Base-by-base conservation (phyloP, 306 rosid genomes). In the Pyrus bretschneideri region DNA sequence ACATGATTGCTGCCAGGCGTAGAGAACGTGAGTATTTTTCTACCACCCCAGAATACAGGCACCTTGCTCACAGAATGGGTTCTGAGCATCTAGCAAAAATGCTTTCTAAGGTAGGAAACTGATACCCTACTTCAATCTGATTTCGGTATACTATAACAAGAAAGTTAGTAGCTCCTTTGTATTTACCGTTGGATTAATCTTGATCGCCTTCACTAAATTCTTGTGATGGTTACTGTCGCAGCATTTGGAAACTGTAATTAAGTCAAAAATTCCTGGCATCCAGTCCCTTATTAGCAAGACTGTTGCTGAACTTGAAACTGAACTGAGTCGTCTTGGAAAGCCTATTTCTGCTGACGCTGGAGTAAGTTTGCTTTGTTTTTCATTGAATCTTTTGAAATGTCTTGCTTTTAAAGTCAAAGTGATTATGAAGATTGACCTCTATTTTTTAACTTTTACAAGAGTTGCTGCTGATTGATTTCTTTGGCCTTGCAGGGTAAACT, bases 181-280 rank as follows among this genome's bases (percentile, higher is more conserved):
- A 19, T 51, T 45, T 27, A 38, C 46, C 9, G 18, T 62, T 11
- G 78, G 44, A 19, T 73, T 40, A 17, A 35, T 17, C 4, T 17
- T 6, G 25, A 9, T 44, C 5, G 0, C 21, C 44, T 44, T 44
- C 60, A 27, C 70, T 44, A 44, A 74, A 61, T 25, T 5, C 6
- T 35, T 61, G 4, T 27, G 67, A 40, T 81, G 70, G 67, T 81
- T 78, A 23, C 72, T 75, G n/a, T 80, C 19, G 67, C 97, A 91
- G 98, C 98, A 93, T 85, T 81, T 93, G 85, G 98, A 93, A 84
- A 87, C 81, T n/a, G 98, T 91, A n/a, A 93, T 93, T 88, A 91
- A 93, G 91, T 87, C 97, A 82, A 91, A 88, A 82, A 90, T 91
- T 79, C 98, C 97, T 0, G 97, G 97, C 83, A 87, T 93, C 81